A percentile compares a stretch with the other conserved stretches of the same genome.
Conservation (phyloP, 1,284 basidiomycete species). For the Ganoderma leucocontextum region DNA sequence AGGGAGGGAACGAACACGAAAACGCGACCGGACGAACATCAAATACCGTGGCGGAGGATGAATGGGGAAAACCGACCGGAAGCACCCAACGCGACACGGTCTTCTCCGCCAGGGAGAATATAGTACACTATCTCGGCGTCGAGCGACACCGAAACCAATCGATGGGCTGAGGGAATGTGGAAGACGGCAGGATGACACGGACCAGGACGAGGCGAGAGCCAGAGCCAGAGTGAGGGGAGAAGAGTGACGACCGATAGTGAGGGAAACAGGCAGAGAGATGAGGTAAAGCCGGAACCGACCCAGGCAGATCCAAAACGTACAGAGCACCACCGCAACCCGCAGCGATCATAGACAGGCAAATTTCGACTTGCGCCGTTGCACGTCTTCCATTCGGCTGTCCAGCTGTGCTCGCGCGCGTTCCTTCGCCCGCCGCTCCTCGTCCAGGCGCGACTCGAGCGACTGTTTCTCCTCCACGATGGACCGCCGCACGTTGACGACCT, state of each 20-base stretch:
- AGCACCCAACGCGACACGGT: conserved; percentile 19
- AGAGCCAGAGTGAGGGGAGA: conserved; percentile 6
- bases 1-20: conserved; percentile 7
- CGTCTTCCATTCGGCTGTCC: conserved; percentile 85
- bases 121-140: conserved; percentile 13
- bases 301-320: conserved; percentile 10
- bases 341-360: conserved; percentile 70
- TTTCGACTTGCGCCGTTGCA: conserved; percentile 84
- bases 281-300: conserved; percentile 4
- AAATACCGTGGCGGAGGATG: conserved; percentile 18
- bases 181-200: conserved; percentile 13
- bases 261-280: conserved; percentile 6
- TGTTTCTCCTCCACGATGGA: conserved; percentile 88
- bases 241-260: conserved; percentile 1
- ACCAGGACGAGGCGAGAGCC: conserved; percentile 7
- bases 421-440: conserved; percentile 85
- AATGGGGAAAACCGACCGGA: conserved; percentile 20
- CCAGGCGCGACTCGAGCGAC: conserved; percentile 78
- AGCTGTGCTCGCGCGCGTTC: conserved; percentile 85
- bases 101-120: conserved; percentile 27
- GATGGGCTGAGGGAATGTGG: conserved; percentile 17
- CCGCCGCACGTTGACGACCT: conserved; percentile 78
- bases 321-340: conserved; percentile 9
- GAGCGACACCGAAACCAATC: conserved; percentile 12
- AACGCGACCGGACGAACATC: conserved; percentile 12